Evolutionary conservation across 177 flowering plant species (phyloP).

Genomic region (Vitis hybrid): DNA sequence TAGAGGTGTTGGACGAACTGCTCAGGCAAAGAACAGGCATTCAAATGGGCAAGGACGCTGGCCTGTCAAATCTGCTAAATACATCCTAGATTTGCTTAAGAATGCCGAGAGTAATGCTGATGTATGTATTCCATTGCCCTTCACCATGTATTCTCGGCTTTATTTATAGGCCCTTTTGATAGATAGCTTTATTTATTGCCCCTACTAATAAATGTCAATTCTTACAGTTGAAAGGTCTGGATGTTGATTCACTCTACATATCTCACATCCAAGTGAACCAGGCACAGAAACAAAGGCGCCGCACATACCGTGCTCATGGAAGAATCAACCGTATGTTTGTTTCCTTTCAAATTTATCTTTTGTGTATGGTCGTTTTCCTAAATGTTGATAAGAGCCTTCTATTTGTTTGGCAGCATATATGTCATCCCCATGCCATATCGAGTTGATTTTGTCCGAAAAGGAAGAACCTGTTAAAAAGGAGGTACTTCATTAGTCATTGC

Average conservation of each 20-base stretch:
- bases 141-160: too few relatives aligned
- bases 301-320: constrained; percentile 96
- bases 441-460: constrained; percentile 81
- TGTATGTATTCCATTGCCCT: constrained; percentile 31
- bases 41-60: constrained; percentile 96
- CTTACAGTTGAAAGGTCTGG: constrained; percentile 82
- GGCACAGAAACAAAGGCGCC: constrained; percentile 88
- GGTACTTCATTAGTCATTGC: constrained; percentile 32
- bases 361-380: not conserved
- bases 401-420: constrained; percentile 60
- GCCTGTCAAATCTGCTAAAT: constrained; percentile 87
- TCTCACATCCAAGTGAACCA: constrained; percentile 94
- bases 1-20: constrained; percentile 94
- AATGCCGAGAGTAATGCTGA: constrained; percentile 98
- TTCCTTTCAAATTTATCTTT: not conserved
- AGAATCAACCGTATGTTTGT: constrained; percentile 76
- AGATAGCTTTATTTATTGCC: too few relatives aligned
- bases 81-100: constrained; percentile 80
- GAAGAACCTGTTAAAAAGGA: constrained; percentile 88
- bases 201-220: not conserved
- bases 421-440: constrained; percentile 93
- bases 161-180: too few relatives aligned
- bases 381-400: not conserved
- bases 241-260: constrained; percentile 73
- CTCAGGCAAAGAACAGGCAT: constrained; percentile 88